Evolutionary conservation across 305 asterid species (phyloP), one percentile per base, ranked within the genome.

Genomic region (Plantago rigida): DNA sequence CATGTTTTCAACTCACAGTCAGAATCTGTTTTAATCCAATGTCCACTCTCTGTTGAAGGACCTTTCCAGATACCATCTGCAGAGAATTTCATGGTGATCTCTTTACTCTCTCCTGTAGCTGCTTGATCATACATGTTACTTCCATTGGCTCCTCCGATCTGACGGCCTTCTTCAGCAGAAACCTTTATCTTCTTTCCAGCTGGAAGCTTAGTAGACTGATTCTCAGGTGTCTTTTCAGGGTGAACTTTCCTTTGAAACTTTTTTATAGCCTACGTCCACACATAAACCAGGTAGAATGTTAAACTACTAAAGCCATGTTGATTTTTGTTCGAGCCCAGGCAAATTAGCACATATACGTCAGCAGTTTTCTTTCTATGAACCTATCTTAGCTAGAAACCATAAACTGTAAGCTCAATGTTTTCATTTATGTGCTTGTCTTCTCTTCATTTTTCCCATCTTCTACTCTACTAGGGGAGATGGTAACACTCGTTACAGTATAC

Each of bases 11-110:
- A 78, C 87, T 81, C 76, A 81, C 87, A 81, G 64, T 81, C 84
- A 47, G 81, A 76, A 66, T 81, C 87, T 0, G 87, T 81, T 73
- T 74, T 78, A 61, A 81, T 81, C 87, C 87, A 81, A 6, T 71
- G 87, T 61, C 69, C 87, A 65, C 80, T 75, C 34, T 60, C 58
- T 63, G 63, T 51, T 58, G 84, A 67, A 68, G 72, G 75, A 67
- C 51, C 64, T 47, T 60, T 60, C 71, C 59, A 44, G 69, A 66
- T 74, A 55, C 71, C 63, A 47, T 69, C 70, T 74, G 77, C 53
- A 70, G 63, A 60, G 53, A 68, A 57, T 62, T 56, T 36, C 10
- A 36, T 6, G 10, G 9, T 36, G 44, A 5, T 36, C 44, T 7
- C 44, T 5, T 36, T 36, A 36, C 44, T 36, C 44, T 36, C 44